phyloP scores from a whole-genome alignment of 2,329 filamentous ascomycete species.

The Monosporascus cannonballus region DNA sequence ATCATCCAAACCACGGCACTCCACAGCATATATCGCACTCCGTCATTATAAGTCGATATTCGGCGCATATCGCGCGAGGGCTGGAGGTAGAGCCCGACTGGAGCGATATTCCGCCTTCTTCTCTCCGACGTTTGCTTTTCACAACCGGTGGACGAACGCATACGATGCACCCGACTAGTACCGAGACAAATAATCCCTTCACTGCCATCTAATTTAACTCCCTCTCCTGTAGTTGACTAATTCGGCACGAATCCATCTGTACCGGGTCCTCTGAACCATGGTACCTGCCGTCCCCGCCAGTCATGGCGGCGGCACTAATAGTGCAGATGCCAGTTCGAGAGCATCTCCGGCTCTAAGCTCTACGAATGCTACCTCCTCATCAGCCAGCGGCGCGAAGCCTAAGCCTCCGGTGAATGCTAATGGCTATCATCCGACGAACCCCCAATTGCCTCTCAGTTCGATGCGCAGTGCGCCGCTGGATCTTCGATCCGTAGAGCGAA shows the following conservation, averaged over 20 bases:
- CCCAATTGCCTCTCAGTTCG: slow-evolving; percentile 47
- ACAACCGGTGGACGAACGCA: neutral
- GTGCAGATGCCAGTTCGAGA: slow-evolving; percentile 44
- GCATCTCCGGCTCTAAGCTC: slow-evolving; percentile 42
- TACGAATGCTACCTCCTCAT: slow-evolving; percentile 25
- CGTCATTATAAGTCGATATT: neutral
- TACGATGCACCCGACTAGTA: neutral
- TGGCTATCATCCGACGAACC: slow-evolving; percentile 45
- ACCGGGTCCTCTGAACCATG: slow-evolving; percentile 23
- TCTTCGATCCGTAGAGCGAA: slow-evolving; percentile 82
- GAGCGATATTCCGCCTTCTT: neutral
- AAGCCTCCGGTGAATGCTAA: slow-evolving; percentile 50
- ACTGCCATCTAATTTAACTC: neutral
- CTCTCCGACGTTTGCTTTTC: neutral
- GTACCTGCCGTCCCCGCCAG: slow-evolving; percentile 34
- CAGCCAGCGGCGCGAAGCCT: slow-evolving; percentile 32
- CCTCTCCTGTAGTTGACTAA: neutral
- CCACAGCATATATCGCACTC: neutral
- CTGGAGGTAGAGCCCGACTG: neutral
- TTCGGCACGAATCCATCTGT: neutral
- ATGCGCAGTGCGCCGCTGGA: slow-evolving; percentile 64
- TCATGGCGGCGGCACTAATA: slow-evolving; percentile 32
- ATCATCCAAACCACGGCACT: neutral
- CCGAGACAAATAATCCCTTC: neutral
- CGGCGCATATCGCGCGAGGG: neutral